Conservation (phyloP, 257 asterid species). For the Coffea canephora region DNA sequence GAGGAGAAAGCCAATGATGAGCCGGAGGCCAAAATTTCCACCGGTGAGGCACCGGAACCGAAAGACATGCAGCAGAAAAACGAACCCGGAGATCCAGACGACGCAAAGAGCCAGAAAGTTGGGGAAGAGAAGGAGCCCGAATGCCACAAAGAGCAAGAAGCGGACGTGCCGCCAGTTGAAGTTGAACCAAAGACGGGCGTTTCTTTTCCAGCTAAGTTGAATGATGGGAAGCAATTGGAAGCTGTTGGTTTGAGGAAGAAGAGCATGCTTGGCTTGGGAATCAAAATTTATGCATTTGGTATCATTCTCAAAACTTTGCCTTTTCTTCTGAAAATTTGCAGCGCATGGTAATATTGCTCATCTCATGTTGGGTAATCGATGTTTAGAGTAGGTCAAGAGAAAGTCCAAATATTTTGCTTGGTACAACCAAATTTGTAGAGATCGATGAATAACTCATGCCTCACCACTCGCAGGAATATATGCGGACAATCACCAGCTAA, state of each 20-base stretch:
- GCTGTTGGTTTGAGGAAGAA: slow-evolving; percentile 74
- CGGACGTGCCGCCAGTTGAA: slow-evolving; percentile 52
- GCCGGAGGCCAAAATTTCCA: slow-evolving; percentile 8
- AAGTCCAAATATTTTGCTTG: not conserved
- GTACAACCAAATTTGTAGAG: not conserved
- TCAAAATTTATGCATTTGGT: slow-evolving; percentile 72
- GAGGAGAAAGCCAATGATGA: slow-evolving; percentile 19
- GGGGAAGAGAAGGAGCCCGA: slow-evolving; percentile 22
- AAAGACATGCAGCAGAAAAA: slow-evolving; percentile 33
- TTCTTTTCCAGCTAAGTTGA: slow-evolving; percentile 56
- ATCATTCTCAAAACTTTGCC: slow-evolving; percentile 4
- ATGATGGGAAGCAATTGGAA: slow-evolving; percentile 51
- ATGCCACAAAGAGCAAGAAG: slow-evolving; percentile 28
- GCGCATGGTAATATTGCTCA: not conserved
- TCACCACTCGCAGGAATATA: slow-evolving; percentile 50
- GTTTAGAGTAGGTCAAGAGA: not conserved
- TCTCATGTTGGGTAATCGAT: not conserved
- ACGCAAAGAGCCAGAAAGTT: slow-evolving; percentile 24
- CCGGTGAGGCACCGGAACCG: slow-evolving; percentile 14
- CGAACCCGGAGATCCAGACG: slow-evolving; percentile 24
- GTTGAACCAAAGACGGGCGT: slow-evolving; percentile 60
- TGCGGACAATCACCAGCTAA: slow-evolving; percentile 61
- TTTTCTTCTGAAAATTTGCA: too few species aligned
- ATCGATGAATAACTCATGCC: not conserved
- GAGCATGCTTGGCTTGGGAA: slow-evolving; percentile 68